These are phyloP conservation scores for Lizonia empirigonia DNA, from an alignment of 2,329 filamentous ascomycete species.

Conservation along the genomic window DNA sequence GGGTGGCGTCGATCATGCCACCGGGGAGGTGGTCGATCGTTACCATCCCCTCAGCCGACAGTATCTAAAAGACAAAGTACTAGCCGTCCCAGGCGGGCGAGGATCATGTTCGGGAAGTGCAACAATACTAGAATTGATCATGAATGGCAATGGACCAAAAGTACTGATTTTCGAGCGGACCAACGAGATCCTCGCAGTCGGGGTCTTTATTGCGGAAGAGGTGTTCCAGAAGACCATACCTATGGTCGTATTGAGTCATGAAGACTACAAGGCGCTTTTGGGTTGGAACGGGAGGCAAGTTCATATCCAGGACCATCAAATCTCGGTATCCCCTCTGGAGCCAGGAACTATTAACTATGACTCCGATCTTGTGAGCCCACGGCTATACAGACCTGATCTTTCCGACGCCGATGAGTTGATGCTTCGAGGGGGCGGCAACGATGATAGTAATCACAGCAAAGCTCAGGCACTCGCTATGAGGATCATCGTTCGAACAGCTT, in stretches of 20 bases:
- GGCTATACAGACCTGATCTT: background rate
- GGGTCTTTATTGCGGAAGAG: constrained; percentile 52
- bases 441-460: constrained; percentile 2
- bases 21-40: constrained; percentile 52
- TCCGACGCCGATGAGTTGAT: background rate
- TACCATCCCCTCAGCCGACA: constrained; percentile 51
- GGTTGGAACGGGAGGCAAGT: constrained; percentile 17
- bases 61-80: constrained; percentile 40
- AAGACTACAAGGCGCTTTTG: constrained; percentile 20
- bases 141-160: constrained; percentile 48
- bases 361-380: background rate
- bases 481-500: constrained; percentile 49
- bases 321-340: background rate
- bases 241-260: constrained; percentile 38
- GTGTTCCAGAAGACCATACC: constrained; percentile 52
- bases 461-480: constrained; percentile 48
- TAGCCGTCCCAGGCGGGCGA: constrained; percentile 55
- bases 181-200: constrained; percentile 55
- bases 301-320: background rate
- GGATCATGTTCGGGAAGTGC: constrained; percentile 56
- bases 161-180: constrained; percentile 51
- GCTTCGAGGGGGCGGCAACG: constrained; percentile 34
- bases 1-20: constrained; percentile 52
- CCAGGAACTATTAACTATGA: too few species aligned
- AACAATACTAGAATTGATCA: constrained; percentile 53